Percentiles rank a stretch among this genome's conserved stretches.
Evolutionary conservation across 2,329 filamentous ascomycete genomes (phyloP).

Genomic region (Ustulina deusta): DNA sequence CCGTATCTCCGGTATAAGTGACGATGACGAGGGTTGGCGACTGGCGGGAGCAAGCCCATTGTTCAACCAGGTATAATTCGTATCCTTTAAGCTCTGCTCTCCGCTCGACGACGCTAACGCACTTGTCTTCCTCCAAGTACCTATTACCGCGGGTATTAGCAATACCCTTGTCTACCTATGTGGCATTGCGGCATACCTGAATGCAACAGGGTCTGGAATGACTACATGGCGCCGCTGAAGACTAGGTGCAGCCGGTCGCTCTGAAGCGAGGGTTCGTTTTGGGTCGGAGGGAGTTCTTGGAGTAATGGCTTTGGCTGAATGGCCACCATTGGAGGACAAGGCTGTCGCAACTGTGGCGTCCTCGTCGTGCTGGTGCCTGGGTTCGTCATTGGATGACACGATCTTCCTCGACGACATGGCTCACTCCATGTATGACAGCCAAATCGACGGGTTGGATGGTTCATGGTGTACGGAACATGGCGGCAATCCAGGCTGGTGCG

Average conservation of each 20-base stretch:
- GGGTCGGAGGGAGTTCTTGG: slow-evolving; percentile 40
- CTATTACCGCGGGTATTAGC: slow-evolving; percentile 51
- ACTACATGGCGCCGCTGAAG: slow-evolving; percentile 61
- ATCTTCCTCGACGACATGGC: slow-evolving; percentile 51
- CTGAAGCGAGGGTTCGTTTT: slow-evolving; percentile 32
- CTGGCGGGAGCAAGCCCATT: slow-evolving; percentile 94
- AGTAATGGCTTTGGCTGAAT: slow-evolving; percentile 44
- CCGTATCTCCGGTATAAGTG: slow-evolving; percentile 89
- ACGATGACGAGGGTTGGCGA: slow-evolving; percentile 93
- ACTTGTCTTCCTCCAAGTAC: slow-evolving; percentile 87
- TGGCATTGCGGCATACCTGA: slow-evolving; percentile 56
- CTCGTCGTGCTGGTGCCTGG: slow-evolving; percentile 54
- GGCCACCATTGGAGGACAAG: slow-evolving; percentile 48
- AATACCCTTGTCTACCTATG: background rate
- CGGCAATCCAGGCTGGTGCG: slow-evolving; percentile 1
- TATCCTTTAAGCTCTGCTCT: slow-evolving; percentile 80
- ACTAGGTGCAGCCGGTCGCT: slow-evolving; percentile 45
- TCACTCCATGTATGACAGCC: slow-evolving; percentile 45
- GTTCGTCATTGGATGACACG: slow-evolving; percentile 47
- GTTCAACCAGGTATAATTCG: slow-evolving; percentile 93
- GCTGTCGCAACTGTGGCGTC: slow-evolving; percentile 53
- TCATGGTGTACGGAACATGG: slow-evolving; percentile 45
- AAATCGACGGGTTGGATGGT: slow-evolving; percentile 38
- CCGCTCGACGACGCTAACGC: slow-evolving; percentile 79
- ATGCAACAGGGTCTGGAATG: slow-evolving; percentile 70